Conservation (phyloP, 257 asterid species). For the Salvia miltiorrhiza region DNA sequence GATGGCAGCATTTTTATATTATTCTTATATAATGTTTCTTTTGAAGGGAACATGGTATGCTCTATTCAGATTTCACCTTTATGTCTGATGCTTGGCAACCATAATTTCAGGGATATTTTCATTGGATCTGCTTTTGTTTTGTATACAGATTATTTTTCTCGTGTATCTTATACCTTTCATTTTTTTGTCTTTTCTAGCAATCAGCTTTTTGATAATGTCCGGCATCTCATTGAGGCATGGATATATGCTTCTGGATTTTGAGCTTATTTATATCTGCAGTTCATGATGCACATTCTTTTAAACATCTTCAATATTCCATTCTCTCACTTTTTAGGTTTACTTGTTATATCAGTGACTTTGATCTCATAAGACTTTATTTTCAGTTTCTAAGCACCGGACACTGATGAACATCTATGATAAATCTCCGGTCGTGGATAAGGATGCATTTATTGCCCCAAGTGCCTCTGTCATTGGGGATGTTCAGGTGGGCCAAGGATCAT, state of each 20-base stretch:
- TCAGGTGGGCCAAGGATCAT: slow-evolving; percentile 64
- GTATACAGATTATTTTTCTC: background rate
- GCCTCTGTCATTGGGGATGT: slow-evolving; percentile 84
- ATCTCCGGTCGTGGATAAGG: slow-evolving; percentile 69
- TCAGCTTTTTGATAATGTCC: slow-evolving; percentile 2
- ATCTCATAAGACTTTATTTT: slow-evolving; percentile 18
- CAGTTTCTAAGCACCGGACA: slow-evolving; percentile 89
- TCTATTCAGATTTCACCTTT: background rate
- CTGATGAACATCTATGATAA: slow-evolving; percentile 64
- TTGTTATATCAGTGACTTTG: background rate
- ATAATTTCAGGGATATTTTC: background rate
- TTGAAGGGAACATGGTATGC: background rate
- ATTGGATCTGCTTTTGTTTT: background rate
- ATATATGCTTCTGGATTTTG: background rate
- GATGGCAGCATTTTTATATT: background rate
- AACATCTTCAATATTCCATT: slow-evolving; percentile 1
- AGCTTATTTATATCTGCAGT: background rate
- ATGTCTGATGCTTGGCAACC: background rate
- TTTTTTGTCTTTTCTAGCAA: background rate
- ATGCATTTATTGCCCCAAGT: slow-evolving; percentile 78
- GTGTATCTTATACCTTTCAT: background rate
- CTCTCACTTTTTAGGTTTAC: background rate
- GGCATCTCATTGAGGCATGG: background rate
- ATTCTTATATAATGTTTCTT: background rate
- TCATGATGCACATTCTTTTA: background rate